phyloP scores from a whole-genome alignment of 2,329 filamentous ascomycete species.

The Fusarium drepaniforme region DNA sequence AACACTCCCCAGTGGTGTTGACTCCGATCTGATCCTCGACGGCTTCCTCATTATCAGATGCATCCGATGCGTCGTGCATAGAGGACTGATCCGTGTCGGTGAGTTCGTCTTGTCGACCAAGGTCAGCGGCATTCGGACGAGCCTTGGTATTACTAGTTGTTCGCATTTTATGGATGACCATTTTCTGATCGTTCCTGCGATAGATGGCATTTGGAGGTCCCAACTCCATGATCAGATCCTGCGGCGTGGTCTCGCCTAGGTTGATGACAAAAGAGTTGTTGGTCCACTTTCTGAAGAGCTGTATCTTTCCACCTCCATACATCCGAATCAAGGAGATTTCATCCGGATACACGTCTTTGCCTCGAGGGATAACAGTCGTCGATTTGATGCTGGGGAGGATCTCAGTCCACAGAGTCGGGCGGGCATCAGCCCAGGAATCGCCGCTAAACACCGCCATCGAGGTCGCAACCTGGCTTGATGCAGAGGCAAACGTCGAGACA shows the following conservation, averaged over 20 bases:
- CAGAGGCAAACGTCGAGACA: slow-evolving; percentile 85
- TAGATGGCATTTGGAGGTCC: slow-evolving; percentile 96
- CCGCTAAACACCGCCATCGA: slow-evolving; percentile 94
- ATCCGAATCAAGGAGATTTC: slow-evolving; percentile 87
- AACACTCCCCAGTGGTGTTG: slow-evolving; percentile 78
- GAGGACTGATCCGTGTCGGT: slow-evolving; percentile 84
- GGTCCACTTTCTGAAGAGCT: slow-evolving; percentile 80
- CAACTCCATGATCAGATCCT: slow-evolving; percentile 90
- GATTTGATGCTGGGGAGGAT: slow-evolving; percentile 80
- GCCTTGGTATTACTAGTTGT: slow-evolving; percentile 64
- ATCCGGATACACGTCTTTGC: slow-evolving; percentile 84
- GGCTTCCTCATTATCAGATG: slow-evolving; percentile 69
- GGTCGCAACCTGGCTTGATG: slow-evolving; percentile 79
- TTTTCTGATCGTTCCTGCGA: slow-evolving; percentile 87
- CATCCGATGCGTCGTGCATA: slow-evolving; percentile 77
- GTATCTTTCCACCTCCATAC: slow-evolving; percentile 81
- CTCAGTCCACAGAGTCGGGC: slow-evolving; percentile 81
- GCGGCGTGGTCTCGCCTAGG: slow-evolving; percentile 88
- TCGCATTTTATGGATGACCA: slow-evolving; percentile 83
- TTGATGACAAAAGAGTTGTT: slow-evolving; percentile 76
- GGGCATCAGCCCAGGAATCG: slow-evolving; percentile 88
- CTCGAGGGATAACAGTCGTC: slow-evolving; percentile 75
- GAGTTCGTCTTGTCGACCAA: slow-evolving; percentile 65
- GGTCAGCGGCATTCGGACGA: slow-evolving; percentile 58
- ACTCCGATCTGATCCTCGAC: slow-evolving; percentile 67